Evolutionary conservation across 2,329 filamentous ascomycete species (phyloP), one percentile per base, ranked within the genome.

Genomic region (Epichloe brachyelytri): DNA sequence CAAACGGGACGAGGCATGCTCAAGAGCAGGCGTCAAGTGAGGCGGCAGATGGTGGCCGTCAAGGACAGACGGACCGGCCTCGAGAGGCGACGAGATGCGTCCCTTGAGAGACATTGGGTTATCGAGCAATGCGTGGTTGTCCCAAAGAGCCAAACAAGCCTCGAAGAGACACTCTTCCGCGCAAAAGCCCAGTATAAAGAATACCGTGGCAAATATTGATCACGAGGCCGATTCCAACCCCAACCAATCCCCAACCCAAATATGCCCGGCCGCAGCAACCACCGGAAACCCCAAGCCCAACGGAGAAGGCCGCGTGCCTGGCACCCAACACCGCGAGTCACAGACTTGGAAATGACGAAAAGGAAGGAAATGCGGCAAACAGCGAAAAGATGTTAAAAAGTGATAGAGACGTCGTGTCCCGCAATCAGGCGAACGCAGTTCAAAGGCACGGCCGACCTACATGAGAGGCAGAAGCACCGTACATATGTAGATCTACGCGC

Each of bases 31-130:
- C 11, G 66, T 71, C 50, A 83, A 62, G 43, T 72, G 68, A n/a
- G 71, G 64, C 2, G 80, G 79, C n/a, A 83, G 70, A 53, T 75
- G 73, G 56, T 79, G 72, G 36, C 70, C 68, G 57, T 82, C 76
- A 53, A 81, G 73, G 50, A 83, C 68, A 19, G 79, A 82, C 41
- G 69, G 68, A 17, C 79, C 79, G 30, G 80, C 79, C 69, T 83
- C 80, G 51, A 84, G 72, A 14, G 80, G 80, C 47, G 78, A 75
- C 1, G 80, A 83, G 58, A 83, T 83, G 51, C 68, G 70, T 51
- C 72, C 68, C 65, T 80, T 83, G 60, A 76, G 68, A 39, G 70
- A 60, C 70, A 76, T 74, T 57, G 37, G 26, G 22, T 26, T 1
- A 26, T 7, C 22, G 2, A 26, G 22, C 22, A 2, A 26, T 7